A percentile compares a stretch with the other conserved stretches of the same genome.
phyloP scores from a whole-genome alignment of 345 rosid species.

The Salix udensis region DNA sequence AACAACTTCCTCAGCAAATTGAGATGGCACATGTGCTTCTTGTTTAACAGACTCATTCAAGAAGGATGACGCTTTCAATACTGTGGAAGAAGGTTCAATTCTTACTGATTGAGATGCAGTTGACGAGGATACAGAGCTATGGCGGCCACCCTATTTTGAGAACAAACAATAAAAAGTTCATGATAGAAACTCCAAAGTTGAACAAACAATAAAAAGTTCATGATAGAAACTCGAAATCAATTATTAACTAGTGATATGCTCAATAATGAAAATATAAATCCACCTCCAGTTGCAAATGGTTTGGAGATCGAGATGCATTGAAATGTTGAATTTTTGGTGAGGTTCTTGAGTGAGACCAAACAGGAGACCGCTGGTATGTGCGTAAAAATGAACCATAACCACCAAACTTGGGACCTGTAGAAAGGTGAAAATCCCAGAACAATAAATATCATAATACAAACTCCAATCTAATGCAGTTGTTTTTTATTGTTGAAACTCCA shows the following conservation, averaged over 20 bases:
- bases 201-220: conserved; percentile 17
- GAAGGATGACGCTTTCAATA: conserved; percentile 37
- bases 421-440: conserved; percentile 25
- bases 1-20: conserved; percentile 34
- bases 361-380: conserved; percentile 72
- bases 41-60: conserved; percentile 35
- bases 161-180: conserved; percentile 18
- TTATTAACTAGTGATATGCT: neutral
- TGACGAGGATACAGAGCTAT: conserved; percentile 36
- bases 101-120: conserved; percentile 36
- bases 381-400: conserved; percentile 97
- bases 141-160: conserved; percentile 47
- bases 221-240: conserved; percentile 9
- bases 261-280: neutral
- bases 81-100: conserved; percentile 41
- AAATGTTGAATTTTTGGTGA: conserved; percentile 48
- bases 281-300: conserved; percentile 64
- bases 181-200: conserved; percentile 12
- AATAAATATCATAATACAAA: conserved; percentile 23
- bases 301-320: conserved; percentile 54
- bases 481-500: conserved; percentile 23
- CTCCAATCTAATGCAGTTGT: conserved; percentile 22
- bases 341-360: conserved; percentile 53
- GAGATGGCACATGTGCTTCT: conserved; percentile 37
- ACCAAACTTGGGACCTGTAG: conserved; percentile 88